Percentiles rank a stretch among this genome's conserved stretches.
These are phyloP conservation scores for Ramalina peruviana DNA, from an alignment of 495 filamentous ascomycete species.

Conservation along the genomic window DNA sequence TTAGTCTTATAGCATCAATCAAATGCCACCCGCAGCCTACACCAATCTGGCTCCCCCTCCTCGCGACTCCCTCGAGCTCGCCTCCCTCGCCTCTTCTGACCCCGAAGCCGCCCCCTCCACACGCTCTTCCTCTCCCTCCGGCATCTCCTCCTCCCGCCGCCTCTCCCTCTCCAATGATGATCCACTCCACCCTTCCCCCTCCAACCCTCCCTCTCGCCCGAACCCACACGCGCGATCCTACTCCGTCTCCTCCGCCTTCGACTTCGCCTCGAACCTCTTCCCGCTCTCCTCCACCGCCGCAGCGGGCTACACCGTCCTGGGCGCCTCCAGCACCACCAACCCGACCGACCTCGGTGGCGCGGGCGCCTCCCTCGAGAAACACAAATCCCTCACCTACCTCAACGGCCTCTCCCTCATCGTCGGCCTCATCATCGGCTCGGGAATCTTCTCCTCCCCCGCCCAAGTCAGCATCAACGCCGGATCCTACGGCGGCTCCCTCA, in stretches of 20 bases:
- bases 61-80: conserved; percentile 92
- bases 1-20: too few relatives aligned
- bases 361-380: conserved; percentile 62
- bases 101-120: conserved; percentile 44
- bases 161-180: conserved; percentile 81
- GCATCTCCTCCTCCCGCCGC: conserved; percentile 79
- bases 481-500: conserved; percentile 77
- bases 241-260: conserved; percentile 84
- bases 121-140: conserved; percentile 63
- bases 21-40: conserved; percentile 14
- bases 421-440: conserved; percentile 90
- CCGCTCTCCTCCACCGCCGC: conserved; percentile 75
- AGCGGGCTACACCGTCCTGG: conserved; percentile 68
- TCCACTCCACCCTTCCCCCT: conserved; percentile 50
- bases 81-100: conserved; percentile 77
- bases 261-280: conserved; percentile 82
- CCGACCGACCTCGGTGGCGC: conserved; percentile 33
- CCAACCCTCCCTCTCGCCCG: conserved; percentile 31
- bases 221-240: conserved; percentile 53
- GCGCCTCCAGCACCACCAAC: conserved; percentile 42
- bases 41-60: conserved; percentile 26
- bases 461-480: conserved; percentile 90
- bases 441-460: conserved; percentile 89
- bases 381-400: conserved; percentile 87
- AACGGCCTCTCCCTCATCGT: conserved; percentile 86